Conservation (phyloP, 73 alveolate genomes). For the Diophrys sp. region DNA sequence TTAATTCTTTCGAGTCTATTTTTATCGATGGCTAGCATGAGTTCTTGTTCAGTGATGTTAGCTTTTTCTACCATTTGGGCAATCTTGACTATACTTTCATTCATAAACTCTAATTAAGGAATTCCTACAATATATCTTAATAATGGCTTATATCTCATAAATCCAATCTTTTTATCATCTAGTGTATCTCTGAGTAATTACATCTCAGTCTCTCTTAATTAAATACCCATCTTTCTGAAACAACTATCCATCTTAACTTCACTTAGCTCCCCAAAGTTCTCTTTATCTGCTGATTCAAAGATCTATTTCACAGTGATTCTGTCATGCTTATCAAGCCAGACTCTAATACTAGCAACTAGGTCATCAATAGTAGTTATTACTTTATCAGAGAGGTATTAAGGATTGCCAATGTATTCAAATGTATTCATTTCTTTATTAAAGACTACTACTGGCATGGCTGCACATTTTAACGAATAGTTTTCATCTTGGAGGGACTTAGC, state of each 20-base stretch:
- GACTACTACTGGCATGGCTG: slow-evolving; percentile 37
- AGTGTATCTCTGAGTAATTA: slow-evolving; percentile 2
- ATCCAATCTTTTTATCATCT: not conserved
- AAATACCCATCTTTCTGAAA: slow-evolving; percentile 20
- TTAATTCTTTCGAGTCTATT: slow-evolving; percentile 5
- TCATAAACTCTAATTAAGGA: slow-evolving; percentile 34
- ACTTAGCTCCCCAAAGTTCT: slow-evolving; percentile 34
- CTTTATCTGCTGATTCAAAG: slow-evolving; percentile 43
- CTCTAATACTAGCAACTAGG: slow-evolving; percentile 15
- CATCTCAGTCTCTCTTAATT: slow-evolving; percentile 7
- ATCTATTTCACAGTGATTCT: slow-evolving; percentile 25
- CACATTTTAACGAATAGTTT: slow-evolving; percentile 18
- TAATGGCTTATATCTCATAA: slow-evolving; percentile 1
- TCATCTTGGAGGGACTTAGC: slow-evolving; percentile 33
- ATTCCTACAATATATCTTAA: slow-evolving; percentile 20
- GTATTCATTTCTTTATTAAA: slow-evolving; percentile 45
- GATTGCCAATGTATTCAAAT: slow-evolving; percentile 58
- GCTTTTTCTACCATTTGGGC: slow-evolving; percentile 33
- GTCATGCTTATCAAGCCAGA: slow-evolving; percentile 36
- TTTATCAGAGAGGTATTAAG: slow-evolving; percentile 12
- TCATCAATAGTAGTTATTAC: slow-evolving; percentile 27
- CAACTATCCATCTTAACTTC: not conserved
- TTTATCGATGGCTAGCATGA: slow-evolving; percentile 25
- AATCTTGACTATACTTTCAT: slow-evolving; percentile 12
- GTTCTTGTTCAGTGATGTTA: slow-evolving; percentile 9